Evolutionary conservation across 805 yeast species (phyloP), one percentile per base, ranked within the genome.

Genomic region (Komagataella kurtzmanii): DNA sequence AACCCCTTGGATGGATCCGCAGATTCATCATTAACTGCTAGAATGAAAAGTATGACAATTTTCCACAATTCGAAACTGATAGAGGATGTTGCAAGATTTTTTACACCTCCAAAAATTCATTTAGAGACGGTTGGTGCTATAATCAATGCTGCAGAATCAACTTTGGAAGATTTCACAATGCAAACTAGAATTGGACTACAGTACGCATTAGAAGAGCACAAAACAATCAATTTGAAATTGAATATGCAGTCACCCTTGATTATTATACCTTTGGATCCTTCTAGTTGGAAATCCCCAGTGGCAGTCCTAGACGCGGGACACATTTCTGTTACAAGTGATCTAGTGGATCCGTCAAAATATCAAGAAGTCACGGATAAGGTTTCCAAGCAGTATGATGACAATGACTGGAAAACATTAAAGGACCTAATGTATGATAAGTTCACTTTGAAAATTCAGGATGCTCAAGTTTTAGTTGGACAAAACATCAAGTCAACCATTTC

Each of bases 281-380:
- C 79, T 10, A 79, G 78, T 56, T 82, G 88, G 81, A 74, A 83
- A 45, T 81, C 97, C 0, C 95, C 97, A 0, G 95, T 96, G 56
- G 87, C 90, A 3, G 79, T 93, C 17, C 73, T 93, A 51, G 98
- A 93, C 72, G 97, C 97, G 6, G 99, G 99, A 61, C 97, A 91
- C 64, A 83, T 95, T 21, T 82, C 88, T 56, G 80, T 93, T 14
- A 67, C 72, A 1, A 87, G 96, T 61, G 93, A 90, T 58, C 73
- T 91, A 45, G 93, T 82, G 3, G 86, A 85, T 48, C 80, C 79
- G 56, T 74, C 77, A 3, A 79, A 78, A 48, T 75, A 89, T 24
- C 81, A 82, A 50, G 81, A 81, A 53, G 78, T 89, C 48, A 87
- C 82, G 60, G 71, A 80, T 23, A 79, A 86, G 60, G 72, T 73